phyloP scores from a whole-genome alignment of 2,329 filamentous ascomycete genomes.

The Lecanosticta acicola region DNA sequence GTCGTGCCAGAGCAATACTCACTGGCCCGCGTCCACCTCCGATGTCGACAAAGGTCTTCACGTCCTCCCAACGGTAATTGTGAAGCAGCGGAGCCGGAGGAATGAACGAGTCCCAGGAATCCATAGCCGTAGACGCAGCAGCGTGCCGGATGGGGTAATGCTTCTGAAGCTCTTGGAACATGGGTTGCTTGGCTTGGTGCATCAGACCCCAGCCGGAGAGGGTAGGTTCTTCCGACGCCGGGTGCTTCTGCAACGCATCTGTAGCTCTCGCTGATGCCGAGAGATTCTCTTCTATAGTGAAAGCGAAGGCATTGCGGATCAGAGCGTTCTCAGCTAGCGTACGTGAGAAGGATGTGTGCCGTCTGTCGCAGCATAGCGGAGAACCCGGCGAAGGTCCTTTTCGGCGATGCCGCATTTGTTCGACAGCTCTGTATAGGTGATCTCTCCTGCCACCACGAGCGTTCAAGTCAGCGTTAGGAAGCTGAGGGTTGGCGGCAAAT shows the following conservation, averaged over 20 bases:
- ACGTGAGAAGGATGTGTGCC: conserved; percentile 3
- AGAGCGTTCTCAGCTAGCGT: not conserved
- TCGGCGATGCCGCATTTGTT: not conserved
- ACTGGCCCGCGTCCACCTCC: conserved; percentile 21
- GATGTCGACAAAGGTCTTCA: conserved; percentile 13
- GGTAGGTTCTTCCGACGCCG: not conserved
- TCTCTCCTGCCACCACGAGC: too few species aligned
- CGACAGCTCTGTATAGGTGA: conserved; percentile 2
- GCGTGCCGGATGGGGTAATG: not conserved
- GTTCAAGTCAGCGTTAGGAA: too few species aligned
- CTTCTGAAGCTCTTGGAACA: conserved; percentile 6
- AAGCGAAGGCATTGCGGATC: not conserved
- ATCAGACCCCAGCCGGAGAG: not conserved
- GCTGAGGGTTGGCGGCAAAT: too few species aligned
- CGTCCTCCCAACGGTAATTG: not conserved
- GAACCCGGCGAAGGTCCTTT: not conserved
- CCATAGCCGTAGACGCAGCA: not conserved
- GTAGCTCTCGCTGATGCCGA: not conserved
- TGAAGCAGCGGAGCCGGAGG: not conserved
- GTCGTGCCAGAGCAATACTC: conserved; percentile 13
- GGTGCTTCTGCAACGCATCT: conserved; percentile 4
- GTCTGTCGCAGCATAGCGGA: conserved; percentile 7
- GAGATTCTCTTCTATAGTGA: not conserved
- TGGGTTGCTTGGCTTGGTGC: not conserved
- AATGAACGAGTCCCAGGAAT: not conserved